Base-by-base conservation (phyloP, 768 basidiomycete genomes). In the Mycena latifolia region DNA sequence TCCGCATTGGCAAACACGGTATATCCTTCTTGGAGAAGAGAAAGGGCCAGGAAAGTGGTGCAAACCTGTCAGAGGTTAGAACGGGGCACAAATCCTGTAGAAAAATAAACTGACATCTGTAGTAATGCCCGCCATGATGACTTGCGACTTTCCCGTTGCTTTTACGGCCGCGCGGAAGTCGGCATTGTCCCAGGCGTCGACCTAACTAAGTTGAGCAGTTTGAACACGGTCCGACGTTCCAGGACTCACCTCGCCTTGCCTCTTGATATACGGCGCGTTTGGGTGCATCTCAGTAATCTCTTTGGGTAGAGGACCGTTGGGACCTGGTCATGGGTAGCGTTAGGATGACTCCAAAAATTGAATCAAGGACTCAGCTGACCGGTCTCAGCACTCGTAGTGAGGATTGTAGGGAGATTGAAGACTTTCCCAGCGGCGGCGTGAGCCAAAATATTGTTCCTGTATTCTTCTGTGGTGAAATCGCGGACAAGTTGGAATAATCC, bases 131-230 rank as follows among this genome's bases (percentile, higher is more conserved):
- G 37, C 37, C 14, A 39, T 12, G 37, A 39, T 39, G 14, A 39
- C 37, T 59, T 86, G 85, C 69, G 80, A 82, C 73, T 84, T 85
- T 12, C 83, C 84, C 9, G 84, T 84, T 1, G 83, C 82, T 50
- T 78, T 72, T 20, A 86, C 82, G 22, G 84, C 84, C 2, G 74
- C 75, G 41, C 48, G 76, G 77, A 86, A 85, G 58, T 84, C 83
- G 9, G 73, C 60, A 69, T 83, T 85, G 69, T 86, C 84, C 85
- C 85, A 86, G 9, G 85, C 84, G 61, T 86, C 75, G 17, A 86
- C 84, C n/a, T n/a, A n/a, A n/a, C n/a, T n/a, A n/a, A n/a, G n/a
- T n/a, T n/a, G n/a, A n/a, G n/a, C n/a, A n/a, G n/a, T n/a, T n/a
- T n/a, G n/a, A n/a, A n/a, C n/a, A n/a, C n/a, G n/a, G n/a, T n/a